Evolutionary conservation across 495 filamentous ascomycete genomes (phyloP).

Genomic region (Neurospora africana): DNA sequence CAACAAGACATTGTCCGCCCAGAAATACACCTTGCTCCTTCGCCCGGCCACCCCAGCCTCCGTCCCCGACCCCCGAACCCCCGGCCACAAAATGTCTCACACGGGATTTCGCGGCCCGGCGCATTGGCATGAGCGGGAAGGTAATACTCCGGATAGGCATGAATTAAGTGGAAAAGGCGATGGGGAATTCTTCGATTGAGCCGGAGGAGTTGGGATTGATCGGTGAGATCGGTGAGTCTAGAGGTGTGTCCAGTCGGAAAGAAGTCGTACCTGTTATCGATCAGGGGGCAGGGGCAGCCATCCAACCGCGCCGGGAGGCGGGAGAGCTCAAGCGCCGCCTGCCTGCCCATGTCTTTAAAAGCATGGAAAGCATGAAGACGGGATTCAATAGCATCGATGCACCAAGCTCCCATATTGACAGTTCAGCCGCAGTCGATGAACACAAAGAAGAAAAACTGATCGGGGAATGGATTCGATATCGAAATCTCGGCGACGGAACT

Average conservation of each 20-base stretch:
- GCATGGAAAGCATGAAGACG: no score
- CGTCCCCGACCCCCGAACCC: neutral
- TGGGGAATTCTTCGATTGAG: neutral
- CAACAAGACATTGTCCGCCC: neutral
- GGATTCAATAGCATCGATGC: no score
- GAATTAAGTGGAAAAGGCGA: neutral
- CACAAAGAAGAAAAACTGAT: neutral
- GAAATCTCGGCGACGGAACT: neutral
- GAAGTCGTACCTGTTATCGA: no score
- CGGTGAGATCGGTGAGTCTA: neutral
- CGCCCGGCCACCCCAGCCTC: neutral
- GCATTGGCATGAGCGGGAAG: neutral
- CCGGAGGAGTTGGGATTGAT: neutral
- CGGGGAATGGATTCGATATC: neutral
- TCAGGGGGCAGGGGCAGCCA: no score
- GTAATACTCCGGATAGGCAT: neutral
- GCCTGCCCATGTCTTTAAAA: no score
- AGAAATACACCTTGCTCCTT: neutral
- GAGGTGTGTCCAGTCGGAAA: no score
- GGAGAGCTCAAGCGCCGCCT: no score
- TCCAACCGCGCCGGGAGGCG: no score
- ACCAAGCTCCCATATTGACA: no score
- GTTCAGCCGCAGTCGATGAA: no score
- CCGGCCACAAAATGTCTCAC: neutral
- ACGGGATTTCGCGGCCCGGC: neutral